A percentile compares a stretch with the other conserved stretches of the same genome.
Evolutionary conservation across 2,329 filamentous ascomycete species (phyloP).

Genomic region (Pseudomassariella vexata): DNA sequence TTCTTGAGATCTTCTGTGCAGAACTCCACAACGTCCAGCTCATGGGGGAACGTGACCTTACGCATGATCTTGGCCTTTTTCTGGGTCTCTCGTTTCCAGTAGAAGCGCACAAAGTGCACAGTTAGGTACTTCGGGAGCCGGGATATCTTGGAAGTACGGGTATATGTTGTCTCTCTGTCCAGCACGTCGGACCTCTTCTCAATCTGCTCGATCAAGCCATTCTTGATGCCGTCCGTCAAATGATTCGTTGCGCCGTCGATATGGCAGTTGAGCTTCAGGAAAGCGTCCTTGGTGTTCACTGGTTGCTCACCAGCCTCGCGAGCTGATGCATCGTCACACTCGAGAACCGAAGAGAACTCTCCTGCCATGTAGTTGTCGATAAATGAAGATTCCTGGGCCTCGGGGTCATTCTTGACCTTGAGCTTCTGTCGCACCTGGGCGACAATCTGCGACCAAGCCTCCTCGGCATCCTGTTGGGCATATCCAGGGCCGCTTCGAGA

Average conservation of each 20-base stretch:
- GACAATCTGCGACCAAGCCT: slow-evolving; percentile 95
- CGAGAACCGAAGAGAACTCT: slow-evolving; percentile 68
- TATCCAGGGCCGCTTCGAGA: slow-evolving; percentile 77
- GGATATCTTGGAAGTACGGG: slow-evolving; percentile 84
- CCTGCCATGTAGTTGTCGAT: slow-evolving; percentile 89
- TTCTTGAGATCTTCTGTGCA: slow-evolving; percentile 85
- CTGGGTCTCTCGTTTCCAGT: slow-evolving; percentile 90
- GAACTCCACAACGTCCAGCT: slow-evolving; percentile 90
- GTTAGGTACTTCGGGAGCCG: slow-evolving; percentile 92
- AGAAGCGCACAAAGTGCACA: slow-evolving; percentile 96
- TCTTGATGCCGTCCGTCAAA: slow-evolving; percentile 78
- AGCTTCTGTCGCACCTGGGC: slow-evolving; percentile 76
- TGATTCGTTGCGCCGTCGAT: slow-evolving; percentile 86
- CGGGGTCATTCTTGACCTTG: slow-evolving; percentile 51
- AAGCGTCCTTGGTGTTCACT: slow-evolving; percentile 63
- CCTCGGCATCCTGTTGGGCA: slow-evolving; percentile 97
- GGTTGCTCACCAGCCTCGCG: slow-evolving; percentile 69
- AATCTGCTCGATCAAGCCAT: slow-evolving; percentile 78
- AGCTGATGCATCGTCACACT: slow-evolving; percentile 78
- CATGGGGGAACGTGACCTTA: slow-evolving; percentile 92
- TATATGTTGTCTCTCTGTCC: slow-evolving; percentile 75
- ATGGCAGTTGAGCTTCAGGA: slow-evolving; percentile 94
- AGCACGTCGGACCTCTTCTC: slow-evolving; percentile 82
- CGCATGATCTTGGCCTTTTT: slow-evolving; percentile 99
- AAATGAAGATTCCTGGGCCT: slow-evolving; percentile 58